Evolutionary conservation across 441 rosid genomes (phyloP).

Genomic region (Brassica hybrid): DNA sequence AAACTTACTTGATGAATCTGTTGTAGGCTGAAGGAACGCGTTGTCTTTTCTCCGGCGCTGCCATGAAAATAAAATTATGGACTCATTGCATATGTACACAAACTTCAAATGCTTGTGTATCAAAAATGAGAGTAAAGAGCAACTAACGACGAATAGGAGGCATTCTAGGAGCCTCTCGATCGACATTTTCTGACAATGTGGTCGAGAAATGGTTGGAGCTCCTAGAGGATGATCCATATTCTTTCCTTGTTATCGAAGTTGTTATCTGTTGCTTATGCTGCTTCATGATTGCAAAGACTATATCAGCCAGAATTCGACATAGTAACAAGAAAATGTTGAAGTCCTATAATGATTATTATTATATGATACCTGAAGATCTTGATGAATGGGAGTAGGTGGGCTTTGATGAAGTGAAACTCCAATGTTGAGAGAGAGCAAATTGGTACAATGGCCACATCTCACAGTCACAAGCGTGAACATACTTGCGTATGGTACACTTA

Average conservation of each 20-base stretch:
- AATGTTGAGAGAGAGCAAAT: slow-evolving; percentile 82
- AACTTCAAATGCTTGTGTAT: neutral
- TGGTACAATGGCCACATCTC: slow-evolving; percentile 93
- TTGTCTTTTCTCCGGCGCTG: slow-evolving; percentile 98
- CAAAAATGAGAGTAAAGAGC: slow-evolving; percentile 6
- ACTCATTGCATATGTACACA: slow-evolving; percentile 6
- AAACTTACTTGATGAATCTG: slow-evolving; percentile 82
- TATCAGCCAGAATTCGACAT: slow-evolving; percentile 13
- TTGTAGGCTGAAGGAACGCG: slow-evolving; percentile 99
- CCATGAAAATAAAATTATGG: slow-evolving; percentile 32
- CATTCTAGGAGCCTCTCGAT: slow-evolving; percentile 65
- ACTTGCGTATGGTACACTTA: slow-evolving; percentile 82
- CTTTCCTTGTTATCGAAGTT: slow-evolving; percentile 57
- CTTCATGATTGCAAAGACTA: slow-evolving; percentile 35
- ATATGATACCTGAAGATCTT: slow-evolving; percentile 62
- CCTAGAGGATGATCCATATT: slow-evolving; percentile 72
- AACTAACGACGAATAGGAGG: slow-evolving; percentile 83
- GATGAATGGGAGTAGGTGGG: slow-evolving; percentile 58
- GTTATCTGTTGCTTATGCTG: slow-evolving; percentile 60
- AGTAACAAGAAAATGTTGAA: neutral
- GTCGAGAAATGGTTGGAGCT: slow-evolving; percentile 44
- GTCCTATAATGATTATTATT: neutral
- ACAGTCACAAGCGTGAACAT: slow-evolving; percentile 80
- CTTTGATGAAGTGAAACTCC: slow-evolving; percentile 64
- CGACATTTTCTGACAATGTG: slow-evolving; percentile 53